Conservation (phyloP, 2,329 filamentous ascomycete species). For the Colletotrichum orchidophilum region DNA sequence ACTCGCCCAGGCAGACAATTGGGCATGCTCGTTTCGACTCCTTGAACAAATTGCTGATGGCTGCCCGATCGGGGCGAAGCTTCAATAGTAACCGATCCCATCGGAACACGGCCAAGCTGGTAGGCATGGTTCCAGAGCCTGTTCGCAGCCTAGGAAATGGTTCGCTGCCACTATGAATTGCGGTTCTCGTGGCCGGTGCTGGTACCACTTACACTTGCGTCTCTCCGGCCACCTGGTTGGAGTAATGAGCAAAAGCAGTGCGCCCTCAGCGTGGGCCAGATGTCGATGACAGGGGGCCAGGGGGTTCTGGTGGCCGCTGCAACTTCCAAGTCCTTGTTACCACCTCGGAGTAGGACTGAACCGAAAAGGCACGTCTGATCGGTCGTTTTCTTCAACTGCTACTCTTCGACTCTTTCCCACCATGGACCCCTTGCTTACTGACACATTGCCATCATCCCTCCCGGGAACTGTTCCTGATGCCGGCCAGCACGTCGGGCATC, state of each 20-base stretch:
- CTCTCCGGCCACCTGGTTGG: not conserved
- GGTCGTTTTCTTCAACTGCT: not conserved
- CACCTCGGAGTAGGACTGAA: not conserved
- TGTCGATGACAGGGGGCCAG: not conserved
- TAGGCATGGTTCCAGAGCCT: not conserved
- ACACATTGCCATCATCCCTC: not conserved
- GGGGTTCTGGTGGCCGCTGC: not conserved
- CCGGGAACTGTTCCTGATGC: conserved; percentile 3
- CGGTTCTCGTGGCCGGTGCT: conserved; percentile 20
- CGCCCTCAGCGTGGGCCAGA: not conserved
- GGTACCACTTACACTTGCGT: conserved; percentile 1
- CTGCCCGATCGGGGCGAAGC: not conserved
- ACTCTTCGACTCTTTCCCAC: not conserved
- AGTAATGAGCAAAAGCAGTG: not conserved
- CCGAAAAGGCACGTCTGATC: not conserved
- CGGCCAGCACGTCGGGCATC: conserved; percentile 1
- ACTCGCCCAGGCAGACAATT: not conserved
- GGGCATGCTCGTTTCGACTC: not conserved
- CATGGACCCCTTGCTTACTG: conserved; percentile 7
- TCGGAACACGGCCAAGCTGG: not conserved
- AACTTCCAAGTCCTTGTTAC: not conserved
- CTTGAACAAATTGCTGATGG: not conserved
- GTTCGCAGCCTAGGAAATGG: not conserved
- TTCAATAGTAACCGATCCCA: not conserved
- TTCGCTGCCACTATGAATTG: not conserved